Evolutionary conservation across 2,329 filamentous ascomycete genomes (phyloP), one percentile per base, ranked within the genome.

Genomic region (Grosmannia penicillata): DNA sequence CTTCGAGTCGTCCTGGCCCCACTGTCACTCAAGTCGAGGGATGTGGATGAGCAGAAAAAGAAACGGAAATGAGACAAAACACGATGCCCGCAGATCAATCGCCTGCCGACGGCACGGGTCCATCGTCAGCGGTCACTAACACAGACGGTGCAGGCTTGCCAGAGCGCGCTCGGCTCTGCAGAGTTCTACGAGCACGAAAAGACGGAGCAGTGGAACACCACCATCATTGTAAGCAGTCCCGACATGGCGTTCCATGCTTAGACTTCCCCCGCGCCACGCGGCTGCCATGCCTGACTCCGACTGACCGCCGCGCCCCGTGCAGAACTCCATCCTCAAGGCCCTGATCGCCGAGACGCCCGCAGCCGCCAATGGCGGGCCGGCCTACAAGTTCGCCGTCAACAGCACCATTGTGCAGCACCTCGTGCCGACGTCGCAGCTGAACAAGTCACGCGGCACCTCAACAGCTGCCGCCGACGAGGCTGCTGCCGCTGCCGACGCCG

Each of bases 391-490:
- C 63, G 84, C 86, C 50, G 86, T 93, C 63, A 96, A 94, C 70
- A 93, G 84, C 67, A 96, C 89, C 48, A 95, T 96, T 55, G 93
- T 96, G 50, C 89, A 98, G 66, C 89, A 96, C 65, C 68, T 89
- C 25, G 74, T 80, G 17, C 73, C 79, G 39, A 78, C 74, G 11
- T 72, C 74, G 23, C 64, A 72, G 40, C 63, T 76, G 36, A 78
- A 74, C 61, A 75, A 74, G 60, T 56, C 72, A 44, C 65, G 66
- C 48, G 64, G 71, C 45, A 65, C 61, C 49, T 60, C 68, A 51
- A 56, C 56, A 45, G 59, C 62, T 44, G 32, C 31, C 1, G 52
- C 57, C 33, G 64, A 67, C 44, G 60, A 69, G 49, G 64, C 70
- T n/a, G 62, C 63, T 38, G 70, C 68, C 37, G 71, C 70, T 54